These are phyloP conservation scores for Nicotiana sylvestris DNA, from an alignment of 257 asterid species.

Conservation along the genomic window DNA sequence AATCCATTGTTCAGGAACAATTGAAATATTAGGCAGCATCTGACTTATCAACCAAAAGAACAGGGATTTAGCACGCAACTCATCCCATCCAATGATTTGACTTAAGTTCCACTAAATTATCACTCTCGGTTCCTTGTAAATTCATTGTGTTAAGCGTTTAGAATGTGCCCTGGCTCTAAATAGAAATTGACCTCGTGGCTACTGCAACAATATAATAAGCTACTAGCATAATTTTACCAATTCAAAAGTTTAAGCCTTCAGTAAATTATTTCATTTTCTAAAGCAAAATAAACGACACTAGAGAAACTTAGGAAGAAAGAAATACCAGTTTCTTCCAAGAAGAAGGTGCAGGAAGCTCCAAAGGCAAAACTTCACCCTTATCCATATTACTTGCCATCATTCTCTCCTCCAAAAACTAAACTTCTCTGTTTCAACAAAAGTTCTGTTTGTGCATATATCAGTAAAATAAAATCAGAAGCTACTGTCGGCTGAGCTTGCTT, in stretches of 20 bases:
- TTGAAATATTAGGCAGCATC: background rate
- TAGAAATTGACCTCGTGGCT: background rate
- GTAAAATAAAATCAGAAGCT: background rate
- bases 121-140: background rate
- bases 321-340: conserved; percentile 73
- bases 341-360: conserved; percentile 70
- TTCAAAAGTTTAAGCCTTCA: too few species aligned
- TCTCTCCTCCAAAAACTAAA: background rate
- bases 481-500: background rate
- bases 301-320: background rate
- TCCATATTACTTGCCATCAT: background rate
- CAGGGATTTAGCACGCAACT: background rate
- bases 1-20: background rate
- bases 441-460: background rate
- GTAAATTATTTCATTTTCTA: background rate
- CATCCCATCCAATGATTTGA: background rate
- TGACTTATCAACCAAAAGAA: background rate
- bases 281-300: background rate
- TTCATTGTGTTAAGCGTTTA: background rate
- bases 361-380: conserved; percentile 31
- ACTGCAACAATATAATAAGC: background rate
- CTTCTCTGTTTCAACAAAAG: background rate
- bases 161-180: background rate
- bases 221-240: background rate
- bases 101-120: background rate